A percentile compares a stretch with the other conserved stretches of the same genome.
Conservation (phyloP, 768 basidiomycete genomes). For the Leccinum disarticulatum region DNA sequence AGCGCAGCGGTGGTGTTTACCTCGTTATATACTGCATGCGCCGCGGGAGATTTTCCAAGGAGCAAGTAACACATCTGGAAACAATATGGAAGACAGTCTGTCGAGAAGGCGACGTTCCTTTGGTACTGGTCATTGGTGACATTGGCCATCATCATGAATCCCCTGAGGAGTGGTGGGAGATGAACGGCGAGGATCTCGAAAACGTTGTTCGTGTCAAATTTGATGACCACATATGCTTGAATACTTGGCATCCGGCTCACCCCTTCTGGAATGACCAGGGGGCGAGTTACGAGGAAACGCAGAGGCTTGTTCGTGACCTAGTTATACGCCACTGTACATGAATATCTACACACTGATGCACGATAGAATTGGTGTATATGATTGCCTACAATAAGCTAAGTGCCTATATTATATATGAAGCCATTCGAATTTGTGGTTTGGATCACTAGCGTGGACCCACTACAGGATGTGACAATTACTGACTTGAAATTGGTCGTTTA, state of each 20-base stretch:
- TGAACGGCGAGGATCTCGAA: conserved; percentile 11
- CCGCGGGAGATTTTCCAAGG: conserved; percentile 34
- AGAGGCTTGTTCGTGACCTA: conserved; percentile 12
- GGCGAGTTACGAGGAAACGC: conserved; percentile 19
- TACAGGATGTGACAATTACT: not conserved
- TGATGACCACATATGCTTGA: conserved; percentile 19
- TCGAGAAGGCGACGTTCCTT: conserved; percentile 6
- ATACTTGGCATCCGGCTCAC: conserved; percentile 14
- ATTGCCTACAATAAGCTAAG: not conserved
- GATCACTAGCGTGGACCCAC: no score
- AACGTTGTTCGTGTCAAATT: conserved; percentile 11
- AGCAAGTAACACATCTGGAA: conserved; percentile 32
- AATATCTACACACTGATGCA: not conserved
- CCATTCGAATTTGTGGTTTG: no score
- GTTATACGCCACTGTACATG: conserved; percentile 13
- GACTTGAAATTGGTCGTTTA: not conserved
- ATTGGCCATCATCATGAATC: conserved; percentile 19
- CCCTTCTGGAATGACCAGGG: conserved; percentile 21
- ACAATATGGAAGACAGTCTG: conserved; percentile 26
- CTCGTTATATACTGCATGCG: conserved; percentile 40
- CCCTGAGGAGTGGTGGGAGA: conserved; percentile 21
- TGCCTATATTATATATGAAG: no score
- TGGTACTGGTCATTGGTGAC: conserved; percentile 20
- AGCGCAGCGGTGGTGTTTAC: conserved; percentile 13
- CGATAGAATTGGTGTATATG: conserved; percentile 4